Evolutionary conservation across 208 protist genomes (phyloP), one percentile per base, ranked within the genome.

Genomic region (Herpetomonas samuelpessoai): DNA sequence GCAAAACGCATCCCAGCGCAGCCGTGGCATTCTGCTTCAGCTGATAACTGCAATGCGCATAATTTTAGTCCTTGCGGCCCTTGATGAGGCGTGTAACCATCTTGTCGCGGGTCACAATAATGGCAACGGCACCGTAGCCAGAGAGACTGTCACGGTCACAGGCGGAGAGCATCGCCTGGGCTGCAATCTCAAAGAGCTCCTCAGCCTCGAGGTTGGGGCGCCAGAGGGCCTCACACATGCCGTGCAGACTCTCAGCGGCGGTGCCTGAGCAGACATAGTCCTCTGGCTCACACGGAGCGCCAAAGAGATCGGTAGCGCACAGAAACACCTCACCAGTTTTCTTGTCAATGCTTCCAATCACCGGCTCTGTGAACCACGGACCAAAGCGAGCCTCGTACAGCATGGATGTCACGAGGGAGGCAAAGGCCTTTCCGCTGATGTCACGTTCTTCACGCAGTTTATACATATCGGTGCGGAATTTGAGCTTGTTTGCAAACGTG

Each of bases 241-340:
- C 98, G 67, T 98, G 97, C n/a, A 99, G 81, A 39, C 89, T 90
- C 67, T 99, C 97, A 1, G 85, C 80, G 38, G 85, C 92, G 6
- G 98, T 99, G 27, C 98, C 98, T 10, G 86, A 76, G 30, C 98
- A 96, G 2, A 99, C 95, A 82, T 99, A 99, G 71, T 99, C 97
- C 58, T 98, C 83, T 28, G 97, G 88, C 47, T 91, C 80, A 44
- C 91, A 96, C 18, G 79, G 78, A 7, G 96, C 97, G 27, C 98
- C 98, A 63, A 99, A 96, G 47, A 99, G 81, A 74, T 99, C 98
- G 57, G 92, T 98, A 21, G 85, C 88, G 64, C 74, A 92, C 25
- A 99, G 81, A 70, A 96, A 99, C 57, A 98, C 97, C 62, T 97
- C 88, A 31, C 90, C 90, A 0, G 81, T 93, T 38, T 92, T 76